A percentile compares a stretch with the other conserved stretches of the same genome.
These are phyloP conservation scores for Elsinoe batatas DNA, from an alignment of 2,329 filamentous ascomycete species.

Conservation along the genomic window DNA sequence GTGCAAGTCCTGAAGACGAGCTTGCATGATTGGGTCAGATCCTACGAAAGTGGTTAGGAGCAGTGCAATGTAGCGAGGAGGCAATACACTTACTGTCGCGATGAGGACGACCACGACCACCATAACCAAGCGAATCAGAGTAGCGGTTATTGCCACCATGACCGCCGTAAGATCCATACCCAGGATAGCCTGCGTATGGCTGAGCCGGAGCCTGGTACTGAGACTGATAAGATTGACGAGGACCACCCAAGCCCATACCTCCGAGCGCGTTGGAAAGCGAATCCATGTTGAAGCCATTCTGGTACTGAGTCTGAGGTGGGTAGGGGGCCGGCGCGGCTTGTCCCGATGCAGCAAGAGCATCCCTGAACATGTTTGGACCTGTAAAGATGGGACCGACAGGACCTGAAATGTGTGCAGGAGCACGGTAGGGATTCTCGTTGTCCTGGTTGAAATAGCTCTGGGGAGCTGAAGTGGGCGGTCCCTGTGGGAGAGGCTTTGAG, in stretches of 20 bases:
- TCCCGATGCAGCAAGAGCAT: constrained; percentile 76
- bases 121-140: constrained; percentile 45
- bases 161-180: constrained; percentile 36
- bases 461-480: constrained; percentile 58
- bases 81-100: background rate
- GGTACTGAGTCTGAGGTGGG: background rate
- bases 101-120: constrained; percentile 37
- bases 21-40: constrained; percentile 32
- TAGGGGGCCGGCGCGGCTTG: constrained; percentile 39
- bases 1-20: constrained; percentile 67
- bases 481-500: constrained; percentile 68
- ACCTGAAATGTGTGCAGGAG: background rate
- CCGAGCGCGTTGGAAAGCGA: constrained; percentile 61
- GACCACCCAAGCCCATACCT: constrained; percentile 47
- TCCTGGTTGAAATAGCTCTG: constrained; percentile 28
- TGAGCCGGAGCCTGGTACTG: constrained; percentile 33
- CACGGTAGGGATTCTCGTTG: background rate
- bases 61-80: background rate
- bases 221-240: constrained; percentile 23
- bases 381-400: background rate
- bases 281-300: constrained; percentile 43
- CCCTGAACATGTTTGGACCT: constrained; percentile 30
- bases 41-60: background rate
- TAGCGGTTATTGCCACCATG: constrained; percentile 37
- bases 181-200: constrained; percentile 47